Evolutionary conservation across 441 rosid genomes (phyloP).

Genomic region (Erodium chrysanthum): DNA sequence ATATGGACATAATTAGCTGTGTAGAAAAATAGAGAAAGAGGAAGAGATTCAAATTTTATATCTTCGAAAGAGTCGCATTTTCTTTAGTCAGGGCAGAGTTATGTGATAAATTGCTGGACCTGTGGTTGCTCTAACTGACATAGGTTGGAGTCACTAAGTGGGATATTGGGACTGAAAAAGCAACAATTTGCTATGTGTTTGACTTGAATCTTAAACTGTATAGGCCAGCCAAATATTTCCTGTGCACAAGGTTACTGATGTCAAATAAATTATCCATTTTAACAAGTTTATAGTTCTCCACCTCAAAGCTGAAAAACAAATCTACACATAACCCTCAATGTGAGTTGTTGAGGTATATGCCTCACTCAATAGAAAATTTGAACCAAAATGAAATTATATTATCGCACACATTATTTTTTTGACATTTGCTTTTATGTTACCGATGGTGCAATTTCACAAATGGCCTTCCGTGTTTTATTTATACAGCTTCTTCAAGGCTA

Average conservation of each 20-base stretch:
- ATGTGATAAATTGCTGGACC: background rate
- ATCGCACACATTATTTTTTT: background rate
- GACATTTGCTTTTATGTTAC: constrained; percentile 4
- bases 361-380: background rate
- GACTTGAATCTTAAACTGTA: background rate
- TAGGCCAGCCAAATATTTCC: background rate
- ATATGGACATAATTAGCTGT: background rate
- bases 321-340: no score
- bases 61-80: background rate
- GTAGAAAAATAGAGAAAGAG: background rate
- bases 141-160: background rate
- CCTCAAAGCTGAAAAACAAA: no score
- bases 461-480: constrained; percentile 17
- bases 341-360: no score
- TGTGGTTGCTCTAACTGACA: background rate
- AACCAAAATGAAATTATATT: background rate
- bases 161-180: background rate
- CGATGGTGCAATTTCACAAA: background rate
- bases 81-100: background rate
- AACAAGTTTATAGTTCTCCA: no score
- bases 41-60: background rate
- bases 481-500: constrained; percentile 78
- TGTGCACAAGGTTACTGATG: no score
- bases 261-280: no score
- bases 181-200: background rate